These are phyloP conservation scores for Gossypium schwendimanii DNA, from an alignment of 441 rosid species.

Conservation along the genomic window DNA sequence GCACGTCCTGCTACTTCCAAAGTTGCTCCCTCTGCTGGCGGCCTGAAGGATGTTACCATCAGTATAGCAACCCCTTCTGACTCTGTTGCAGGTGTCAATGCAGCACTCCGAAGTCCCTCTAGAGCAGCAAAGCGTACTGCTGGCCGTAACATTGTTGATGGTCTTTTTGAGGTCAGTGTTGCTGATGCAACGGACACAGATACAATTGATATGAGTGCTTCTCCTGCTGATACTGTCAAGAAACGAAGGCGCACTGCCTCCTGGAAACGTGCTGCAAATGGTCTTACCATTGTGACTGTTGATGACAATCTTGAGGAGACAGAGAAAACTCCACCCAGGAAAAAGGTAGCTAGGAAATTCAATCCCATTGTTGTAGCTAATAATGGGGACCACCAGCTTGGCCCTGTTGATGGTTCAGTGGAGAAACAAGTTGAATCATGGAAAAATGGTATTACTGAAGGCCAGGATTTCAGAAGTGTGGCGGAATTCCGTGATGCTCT, in stretches of 20 bases:
- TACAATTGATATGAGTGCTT: conserved; percentile 37
- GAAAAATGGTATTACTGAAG: conserved; percentile 72
- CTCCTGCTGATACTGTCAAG: conserved; percentile 73
- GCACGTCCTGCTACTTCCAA: conserved; percentile 21
- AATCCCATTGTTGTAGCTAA: conserved; percentile 27
- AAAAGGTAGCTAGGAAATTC: conserved; percentile 20
- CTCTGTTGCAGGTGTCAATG: conserved; percentile 14
- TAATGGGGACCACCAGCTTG: conserved; percentile 24
- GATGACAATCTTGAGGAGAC: conserved; percentile 29
- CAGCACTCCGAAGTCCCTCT: conserved; percentile 10
- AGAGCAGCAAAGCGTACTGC: conserved; percentile 21
- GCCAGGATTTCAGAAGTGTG: conserved; percentile 77
- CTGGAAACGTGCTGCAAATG: conserved; percentile 32
- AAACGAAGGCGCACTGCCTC: conserved; percentile 72
- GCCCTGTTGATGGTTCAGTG: conserved; percentile 28
- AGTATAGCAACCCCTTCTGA: conserved; percentile 18
- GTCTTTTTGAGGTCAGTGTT: conserved; percentile 17
- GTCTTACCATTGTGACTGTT: conserved; percentile 27
- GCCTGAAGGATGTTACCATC: conserved; percentile 8
- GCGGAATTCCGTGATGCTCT: conserved; percentile 76
- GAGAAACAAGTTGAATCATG: conserved; percentile 55
- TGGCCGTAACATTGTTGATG: conserved; percentile 10
- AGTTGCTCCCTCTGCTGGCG: conserved; percentile 11
- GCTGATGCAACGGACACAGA: conserved; percentile 24
- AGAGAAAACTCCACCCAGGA: conserved; percentile 31